These are phyloP conservation scores for Trichaptum fuscoviolaceum DNA, from an alignment of 768 basidiomycete species.

Conservation along the genomic window DNA sequence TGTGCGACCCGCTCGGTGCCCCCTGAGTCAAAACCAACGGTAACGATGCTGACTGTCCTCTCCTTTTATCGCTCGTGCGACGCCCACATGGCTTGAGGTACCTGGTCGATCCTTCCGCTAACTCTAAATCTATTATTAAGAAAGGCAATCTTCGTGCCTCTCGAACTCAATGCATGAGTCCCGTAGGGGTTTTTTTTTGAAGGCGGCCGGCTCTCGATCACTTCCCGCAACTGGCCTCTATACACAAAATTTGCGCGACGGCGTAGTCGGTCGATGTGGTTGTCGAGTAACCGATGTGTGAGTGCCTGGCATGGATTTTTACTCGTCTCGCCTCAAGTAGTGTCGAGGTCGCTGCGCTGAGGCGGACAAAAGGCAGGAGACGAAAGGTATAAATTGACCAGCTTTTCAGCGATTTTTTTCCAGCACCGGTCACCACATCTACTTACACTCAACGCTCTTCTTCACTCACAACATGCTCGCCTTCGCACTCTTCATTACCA, in stretches of 20 bases:
- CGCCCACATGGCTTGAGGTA: not conserved
- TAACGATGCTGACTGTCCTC: too few species aligned
- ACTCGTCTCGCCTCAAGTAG: not conserved
- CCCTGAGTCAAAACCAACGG: too few species aligned
- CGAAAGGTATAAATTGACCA: not conserved
- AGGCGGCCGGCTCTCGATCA: too few species aligned
- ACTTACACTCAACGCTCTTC: not conserved
- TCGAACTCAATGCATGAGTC: not conserved
- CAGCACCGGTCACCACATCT: not conserved
- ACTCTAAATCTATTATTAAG: not conserved
- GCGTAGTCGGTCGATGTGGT: not conserved
- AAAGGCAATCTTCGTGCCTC: not conserved
- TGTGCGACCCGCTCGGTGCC: not conserved
- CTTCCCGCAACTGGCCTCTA: not conserved
- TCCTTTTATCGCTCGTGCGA: not conserved
- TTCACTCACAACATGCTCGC: not conserved
- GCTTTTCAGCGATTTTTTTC: not conserved
- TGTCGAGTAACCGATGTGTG: not conserved
- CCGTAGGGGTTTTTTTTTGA: not conserved
- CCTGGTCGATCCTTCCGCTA: not conserved
- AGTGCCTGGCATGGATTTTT: too few species aligned
- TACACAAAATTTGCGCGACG: not conserved
- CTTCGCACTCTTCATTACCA: constrained; percentile 15
- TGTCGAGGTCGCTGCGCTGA: not conserved
- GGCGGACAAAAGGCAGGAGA: too few species aligned